Conservation (phyloP, 805 yeast genomes). For the Saturnispora zaruensis region DNA sequence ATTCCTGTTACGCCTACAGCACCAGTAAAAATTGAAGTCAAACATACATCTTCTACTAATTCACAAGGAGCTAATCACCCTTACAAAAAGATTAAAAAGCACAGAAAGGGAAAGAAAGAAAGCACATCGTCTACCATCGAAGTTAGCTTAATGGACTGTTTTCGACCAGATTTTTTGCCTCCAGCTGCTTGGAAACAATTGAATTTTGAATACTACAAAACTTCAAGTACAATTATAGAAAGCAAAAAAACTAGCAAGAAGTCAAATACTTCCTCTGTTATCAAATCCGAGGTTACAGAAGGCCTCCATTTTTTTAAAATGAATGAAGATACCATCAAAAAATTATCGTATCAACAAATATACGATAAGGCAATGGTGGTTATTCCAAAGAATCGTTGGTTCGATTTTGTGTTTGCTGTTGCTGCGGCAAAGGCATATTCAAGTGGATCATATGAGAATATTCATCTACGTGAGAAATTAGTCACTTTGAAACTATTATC, state of each 20-base stretch:
- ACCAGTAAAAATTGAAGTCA: slow-evolving; percentile 14
- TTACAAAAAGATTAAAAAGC: slow-evolving; percentile 6
- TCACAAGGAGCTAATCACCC: slow-evolving; percentile 3
- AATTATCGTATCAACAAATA: slow-evolving; percentile 49
- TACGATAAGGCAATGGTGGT: slow-evolving; percentile 49
- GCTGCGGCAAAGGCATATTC: slow-evolving; percentile 67
- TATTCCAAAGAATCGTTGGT: slow-evolving; percentile 57
- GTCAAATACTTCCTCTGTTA: slow-evolving; percentile 1
- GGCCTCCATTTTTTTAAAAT: slow-evolving; percentile 46
- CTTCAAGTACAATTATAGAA: slow-evolving; percentile 15
- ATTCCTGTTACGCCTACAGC: slow-evolving; percentile 26
- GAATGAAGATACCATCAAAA: slow-evolving; percentile 48
- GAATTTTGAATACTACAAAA: slow-evolving; percentile 44
- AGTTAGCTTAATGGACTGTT: slow-evolving; percentile 23
- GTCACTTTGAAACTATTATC: slow-evolving; percentile 59
- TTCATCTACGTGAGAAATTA: slow-evolving; percentile 48
- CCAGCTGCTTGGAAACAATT: slow-evolving; percentile 52
- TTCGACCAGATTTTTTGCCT: slow-evolving; percentile 27
- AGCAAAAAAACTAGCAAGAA: slow-evolving; percentile 5
- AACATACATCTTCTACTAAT: slow-evolving; percentile 23
- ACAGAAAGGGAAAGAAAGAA: slow-evolving; percentile 11
- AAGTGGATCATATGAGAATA: slow-evolving; percentile 40
- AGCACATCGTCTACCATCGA: slow-evolving; percentile 11
- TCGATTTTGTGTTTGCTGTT: slow-evolving; percentile 52
- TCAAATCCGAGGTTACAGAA: slow-evolving; percentile 25